phyloP scores from a whole-genome alignment of 2,329 filamentous ascomycete species.

The Colletotrichum graminicola region DNA sequence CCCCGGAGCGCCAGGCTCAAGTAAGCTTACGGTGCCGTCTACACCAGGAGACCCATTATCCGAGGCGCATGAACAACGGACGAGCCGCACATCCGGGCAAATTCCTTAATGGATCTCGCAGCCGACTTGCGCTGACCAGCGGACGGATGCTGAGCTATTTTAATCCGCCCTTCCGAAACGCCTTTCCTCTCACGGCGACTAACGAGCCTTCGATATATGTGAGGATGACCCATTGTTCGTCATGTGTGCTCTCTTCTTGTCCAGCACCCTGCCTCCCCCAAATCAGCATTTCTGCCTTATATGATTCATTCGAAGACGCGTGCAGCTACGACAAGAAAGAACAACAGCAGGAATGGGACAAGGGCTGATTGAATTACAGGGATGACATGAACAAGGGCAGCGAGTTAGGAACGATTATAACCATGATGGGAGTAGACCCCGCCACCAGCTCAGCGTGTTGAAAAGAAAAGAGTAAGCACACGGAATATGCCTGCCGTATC shows the following conservation, averaged over 20 bases:
- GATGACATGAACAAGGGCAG: background rate
- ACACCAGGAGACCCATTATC: no score
- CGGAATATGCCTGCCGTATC: background rate
- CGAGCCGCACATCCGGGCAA: background rate
- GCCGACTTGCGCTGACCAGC: background rate
- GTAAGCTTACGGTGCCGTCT: background rate
- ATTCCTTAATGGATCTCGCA: background rate
- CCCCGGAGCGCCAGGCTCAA: no score
- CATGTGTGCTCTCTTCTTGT: background rate
- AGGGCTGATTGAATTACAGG: background rate
- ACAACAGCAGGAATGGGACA: no score
- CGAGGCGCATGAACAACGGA: background rate
- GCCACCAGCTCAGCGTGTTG: background rate
- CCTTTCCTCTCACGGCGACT: background rate
- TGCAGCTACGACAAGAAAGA: background rate
- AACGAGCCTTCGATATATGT: background rate
- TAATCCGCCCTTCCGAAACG: fast-evolving
- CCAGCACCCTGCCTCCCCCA: background rate
- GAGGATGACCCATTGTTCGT: background rate
- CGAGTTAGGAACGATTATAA: background rate
- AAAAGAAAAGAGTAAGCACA: background rate
- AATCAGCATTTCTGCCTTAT: background rate
- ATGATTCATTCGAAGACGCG: background rate
- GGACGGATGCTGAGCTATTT: background rate
- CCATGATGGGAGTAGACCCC: background rate